These are phyloP conservation scores for Firmiana major DNA, from an alignment of 345 rosid genomes.

Conservation along the genomic window DNA sequence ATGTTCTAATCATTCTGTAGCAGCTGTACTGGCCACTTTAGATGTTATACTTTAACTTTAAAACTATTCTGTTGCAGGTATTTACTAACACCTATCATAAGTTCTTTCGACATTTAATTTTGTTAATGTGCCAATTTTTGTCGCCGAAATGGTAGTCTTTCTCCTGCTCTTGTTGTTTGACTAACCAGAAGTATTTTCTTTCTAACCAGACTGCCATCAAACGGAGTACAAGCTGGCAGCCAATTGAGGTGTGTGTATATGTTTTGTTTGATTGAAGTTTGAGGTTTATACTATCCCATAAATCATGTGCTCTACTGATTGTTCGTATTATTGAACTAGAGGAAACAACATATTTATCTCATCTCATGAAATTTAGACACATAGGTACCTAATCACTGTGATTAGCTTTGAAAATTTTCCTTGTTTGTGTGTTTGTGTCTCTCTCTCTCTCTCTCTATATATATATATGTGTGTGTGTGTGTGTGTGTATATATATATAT, in stretches of 20 bases:
- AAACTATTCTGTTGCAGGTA: background rate
- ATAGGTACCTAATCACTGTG: background rate
- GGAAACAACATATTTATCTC: background rate
- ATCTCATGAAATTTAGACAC: background rate
- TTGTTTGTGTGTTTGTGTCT: too few species aligned
- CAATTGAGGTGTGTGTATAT: slow-evolving; percentile 63
- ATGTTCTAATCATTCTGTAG: background rate
- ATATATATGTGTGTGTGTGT: too few species aligned
- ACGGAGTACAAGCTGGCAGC: slow-evolving; percentile 61
- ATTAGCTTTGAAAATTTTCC: background rate
- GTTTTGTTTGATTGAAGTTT: background rate
- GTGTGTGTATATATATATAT: too few species aligned
- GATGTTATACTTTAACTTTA: background rate
- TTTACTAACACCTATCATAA: background rate
- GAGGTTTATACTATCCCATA: slow-evolving; percentile 4
- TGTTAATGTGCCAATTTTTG: background rate
- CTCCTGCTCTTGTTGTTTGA: slow-evolving; percentile 15
- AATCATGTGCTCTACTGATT: background rate
- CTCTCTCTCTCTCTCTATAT: too few species aligned
- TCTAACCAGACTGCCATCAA: slow-evolving; percentile 41
- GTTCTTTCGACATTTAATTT: background rate
- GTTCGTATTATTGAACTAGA: background rate
- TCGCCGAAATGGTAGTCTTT: background rate
- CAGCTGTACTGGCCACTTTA: background rate
- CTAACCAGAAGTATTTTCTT: slow-evolving; percentile 3